phyloP scores from a whole-genome alignment of 2,329 filamentous ascomycete genomes.

The Penicillium freii region DNA sequence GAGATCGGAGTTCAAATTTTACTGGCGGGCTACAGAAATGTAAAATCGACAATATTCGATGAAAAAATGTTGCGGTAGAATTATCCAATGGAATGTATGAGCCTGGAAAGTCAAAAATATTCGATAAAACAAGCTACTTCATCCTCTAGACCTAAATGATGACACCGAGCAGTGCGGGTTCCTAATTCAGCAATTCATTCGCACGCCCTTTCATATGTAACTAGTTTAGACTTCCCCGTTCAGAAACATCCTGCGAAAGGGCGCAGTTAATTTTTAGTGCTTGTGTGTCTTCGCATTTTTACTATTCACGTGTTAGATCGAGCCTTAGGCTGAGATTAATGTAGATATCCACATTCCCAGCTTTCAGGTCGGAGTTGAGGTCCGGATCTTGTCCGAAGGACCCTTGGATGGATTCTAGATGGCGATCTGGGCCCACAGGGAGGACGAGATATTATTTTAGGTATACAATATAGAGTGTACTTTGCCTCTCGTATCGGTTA shows the following conservation, averaged over 20 bases:
- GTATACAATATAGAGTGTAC: not conserved
- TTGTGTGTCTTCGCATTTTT: not conserved
- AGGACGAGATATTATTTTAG: not conserved
- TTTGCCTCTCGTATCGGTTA: not conserved
- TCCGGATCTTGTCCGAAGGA: not conserved
- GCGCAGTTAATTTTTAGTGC: not conserved
- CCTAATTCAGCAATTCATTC: not conserved
- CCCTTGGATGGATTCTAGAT: not conserved
- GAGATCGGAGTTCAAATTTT: conserved; percentile 4
- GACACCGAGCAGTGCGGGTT: not conserved
- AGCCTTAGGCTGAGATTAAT: not conserved
- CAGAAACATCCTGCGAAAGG: not conserved
- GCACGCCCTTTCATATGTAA: not conserved
- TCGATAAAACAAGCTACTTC: not conserved
- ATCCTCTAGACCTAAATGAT: conserved; percentile 1
- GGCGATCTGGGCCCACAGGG: not conserved
- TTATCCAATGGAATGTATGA: not conserved
- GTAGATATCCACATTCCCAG: too few relatives aligned
- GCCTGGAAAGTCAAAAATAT: not conserved
- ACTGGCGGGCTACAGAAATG: not conserved
- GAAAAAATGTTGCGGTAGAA: not conserved
- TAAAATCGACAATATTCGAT: not conserved
- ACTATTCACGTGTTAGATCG: not conserved
- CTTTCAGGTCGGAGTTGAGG: not conserved
- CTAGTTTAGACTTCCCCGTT: not conserved